Conservation (phyloP, 2,329 filamentous ascomycete genomes). For the Cladosporium colombiae region DNA sequence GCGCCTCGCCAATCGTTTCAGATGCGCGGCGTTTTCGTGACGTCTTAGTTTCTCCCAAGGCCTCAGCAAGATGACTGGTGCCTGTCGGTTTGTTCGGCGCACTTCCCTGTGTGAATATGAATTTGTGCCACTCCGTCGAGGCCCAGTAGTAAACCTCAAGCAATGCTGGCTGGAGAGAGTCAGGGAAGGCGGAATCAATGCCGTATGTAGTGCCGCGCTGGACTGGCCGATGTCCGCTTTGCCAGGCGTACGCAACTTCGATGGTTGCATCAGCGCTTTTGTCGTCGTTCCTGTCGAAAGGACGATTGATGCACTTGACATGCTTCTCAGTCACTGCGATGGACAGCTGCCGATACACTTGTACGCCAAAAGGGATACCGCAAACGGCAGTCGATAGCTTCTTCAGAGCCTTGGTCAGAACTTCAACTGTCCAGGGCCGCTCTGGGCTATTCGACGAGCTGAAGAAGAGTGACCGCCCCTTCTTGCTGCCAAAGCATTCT, state of each 20-base stretch:
- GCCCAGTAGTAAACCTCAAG: not conserved
- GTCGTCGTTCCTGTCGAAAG: not conserved
- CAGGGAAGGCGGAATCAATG: not conserved
- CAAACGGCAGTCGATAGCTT: not conserved
- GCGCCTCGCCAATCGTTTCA: slow-evolving; percentile 9
- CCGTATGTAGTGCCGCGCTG: not conserved
- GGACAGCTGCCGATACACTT: not conserved
- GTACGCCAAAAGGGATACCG: not conserved
- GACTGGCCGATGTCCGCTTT: not conserved
- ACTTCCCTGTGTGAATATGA: not conserved
- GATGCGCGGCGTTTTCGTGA: slow-evolving; percentile 12
- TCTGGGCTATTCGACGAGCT: not conserved
- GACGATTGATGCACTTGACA: not conserved
- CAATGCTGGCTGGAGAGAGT: slow-evolving; percentile 1
- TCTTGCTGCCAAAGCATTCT: not conserved
- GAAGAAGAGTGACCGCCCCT: not conserved
- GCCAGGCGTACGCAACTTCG: not conserved
- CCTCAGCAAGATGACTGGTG: slow-evolving; percentile 12
- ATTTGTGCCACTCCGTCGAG: slow-evolving; percentile 3
- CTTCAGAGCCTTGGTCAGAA: not conserved
- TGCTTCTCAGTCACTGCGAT: not conserved
- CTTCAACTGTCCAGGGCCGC: not conserved
- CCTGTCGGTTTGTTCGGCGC: slow-evolving; percentile 9
- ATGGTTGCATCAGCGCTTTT: not conserved
- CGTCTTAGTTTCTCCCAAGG: slow-evolving; percentile 9